Conservation (phyloP, 2,329 filamentous ascomycete genomes). For the Aaosphaeria arxii region DNA sequence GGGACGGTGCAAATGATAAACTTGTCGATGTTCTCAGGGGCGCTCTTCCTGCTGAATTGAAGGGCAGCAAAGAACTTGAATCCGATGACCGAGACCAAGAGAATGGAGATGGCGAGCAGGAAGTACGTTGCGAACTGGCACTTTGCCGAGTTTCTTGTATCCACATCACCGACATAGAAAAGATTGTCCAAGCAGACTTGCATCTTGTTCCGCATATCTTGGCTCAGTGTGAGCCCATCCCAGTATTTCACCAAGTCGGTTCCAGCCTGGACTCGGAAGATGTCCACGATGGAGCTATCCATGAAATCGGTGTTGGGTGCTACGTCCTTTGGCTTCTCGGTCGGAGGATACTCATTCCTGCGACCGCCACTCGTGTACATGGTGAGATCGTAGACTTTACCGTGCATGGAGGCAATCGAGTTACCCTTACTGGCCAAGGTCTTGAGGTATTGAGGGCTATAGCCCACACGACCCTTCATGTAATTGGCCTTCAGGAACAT, state of each 20-base stretch:
- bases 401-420: constrained; percentile 74
- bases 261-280: constrained; percentile 76
- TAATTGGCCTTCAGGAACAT: constrained; percentile 71
- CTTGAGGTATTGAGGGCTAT: constrained; percentile 71
- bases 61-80: constrained; percentile 98
- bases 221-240: constrained; percentile 63
- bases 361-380: constrained; percentile 77
- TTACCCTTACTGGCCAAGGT: constrained; percentile 65
- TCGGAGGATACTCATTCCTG: constrained; percentile 55
- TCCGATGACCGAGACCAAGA: constrained; percentile 77
- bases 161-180: constrained; percentile 89
- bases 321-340: constrained; percentile 43
- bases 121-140: constrained; percentile 91
- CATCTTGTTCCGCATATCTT: constrained; percentile 63
- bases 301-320: constrained; percentile 71
- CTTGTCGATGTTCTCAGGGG: constrained; percentile 95
- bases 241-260: constrained; percentile 81
- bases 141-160: constrained; percentile 80
- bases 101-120: constrained; percentile 75
- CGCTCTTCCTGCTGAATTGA: constrained; percentile 86
- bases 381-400: constrained; percentile 84
- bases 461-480: constrained; percentile 85
- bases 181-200: constrained; percentile 84
- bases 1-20: constrained; percentile 98
- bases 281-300: constrained; percentile 66